Evolutionary conservation across 1,139 yeast genomes (phyloP).

Genomic region (Taphrina wiesneri): DNA sequence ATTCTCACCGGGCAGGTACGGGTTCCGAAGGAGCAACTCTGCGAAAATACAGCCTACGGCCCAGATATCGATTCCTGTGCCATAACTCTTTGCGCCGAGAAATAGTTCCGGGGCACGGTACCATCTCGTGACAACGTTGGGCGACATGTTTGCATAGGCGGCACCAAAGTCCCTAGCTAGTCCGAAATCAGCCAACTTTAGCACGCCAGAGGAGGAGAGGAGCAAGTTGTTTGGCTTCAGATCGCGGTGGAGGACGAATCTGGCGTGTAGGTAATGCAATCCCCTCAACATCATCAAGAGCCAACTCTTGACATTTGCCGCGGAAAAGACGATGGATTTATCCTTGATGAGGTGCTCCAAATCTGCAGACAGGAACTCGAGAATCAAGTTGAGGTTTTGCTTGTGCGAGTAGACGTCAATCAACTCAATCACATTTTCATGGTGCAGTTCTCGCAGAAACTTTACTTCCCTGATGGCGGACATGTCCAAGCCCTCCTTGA

Average conservation of each 20-base stretch:
- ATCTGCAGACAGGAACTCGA: slow-evolving; percentile 90
- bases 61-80: slow-evolving; percentile 90
- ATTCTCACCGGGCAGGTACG: slow-evolving; percentile 89
- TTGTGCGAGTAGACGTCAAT: slow-evolving; percentile 37
- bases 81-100: slow-evolving; percentile 85
- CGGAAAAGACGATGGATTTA: slow-evolving; percentile 68
- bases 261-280: slow-evolving; percentile 90
- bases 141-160: slow-evolving; percentile 42
- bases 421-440: slow-evolving; percentile 92
- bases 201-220: slow-evolving; percentile 88
- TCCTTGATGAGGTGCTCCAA: slow-evolving; percentile 87
- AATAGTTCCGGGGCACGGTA: slow-evolving; percentile 91
- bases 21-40: slow-evolving; percentile 89
- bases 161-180: slow-evolving; percentile 45
- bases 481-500: slow-evolving; percentile 97
- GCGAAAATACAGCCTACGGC: slow-evolving; percentile 95
- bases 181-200: slow-evolving; percentile 81
- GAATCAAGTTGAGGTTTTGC: slow-evolving; percentile 75
- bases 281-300: slow-evolving; percentile 90
- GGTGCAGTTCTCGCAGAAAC: slow-evolving; percentile 91
- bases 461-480: slow-evolving; percentile 94
- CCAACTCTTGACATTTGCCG: slow-evolving; percentile 93
- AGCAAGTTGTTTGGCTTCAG: slow-evolving; percentile 67
- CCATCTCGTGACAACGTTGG: slow-evolving; percentile 97
- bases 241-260: slow-evolving; percentile 78